A percentile compares a stretch with the other conserved stretches of the same genome.
Conservation (phyloP, 805 yeast genomes). For the Candida arabinofermentans region DNA sequence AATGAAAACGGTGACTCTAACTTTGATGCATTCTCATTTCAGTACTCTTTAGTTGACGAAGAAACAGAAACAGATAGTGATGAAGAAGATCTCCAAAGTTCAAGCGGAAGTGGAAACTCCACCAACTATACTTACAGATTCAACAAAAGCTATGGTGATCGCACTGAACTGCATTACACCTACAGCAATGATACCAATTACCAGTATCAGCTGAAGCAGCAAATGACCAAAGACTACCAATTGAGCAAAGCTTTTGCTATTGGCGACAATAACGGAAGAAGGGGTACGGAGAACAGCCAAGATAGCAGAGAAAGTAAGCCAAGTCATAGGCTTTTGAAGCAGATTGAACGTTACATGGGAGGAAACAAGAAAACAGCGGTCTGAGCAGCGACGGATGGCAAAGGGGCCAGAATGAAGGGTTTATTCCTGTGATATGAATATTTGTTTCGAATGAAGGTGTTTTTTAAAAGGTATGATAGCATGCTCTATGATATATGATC, state of each 20-base stretch:
- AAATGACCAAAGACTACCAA: background rate
- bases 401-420: too few relatives aligned
- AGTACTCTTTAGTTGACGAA: background rate
- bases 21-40: constrained; percentile 4
- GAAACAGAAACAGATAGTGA: background rate
- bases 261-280: background rate
- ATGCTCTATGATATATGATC: too few relatives aligned
- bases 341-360: constrained; percentile 10
- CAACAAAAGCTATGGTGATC: background rate
- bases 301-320: constrained; percentile 2
- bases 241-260: background rate
- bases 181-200: constrained; percentile 1
- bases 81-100: background rate
- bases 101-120: background rate
- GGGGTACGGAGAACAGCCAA: background rate
- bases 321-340: constrained; percentile 7
- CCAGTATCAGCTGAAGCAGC: constrained; percentile 2
- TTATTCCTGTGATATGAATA: too few relatives aligned
- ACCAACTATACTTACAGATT: background rate
- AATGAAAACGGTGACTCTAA: background rate
- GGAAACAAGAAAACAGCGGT: background rate
- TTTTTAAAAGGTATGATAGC: too few relatives aligned
- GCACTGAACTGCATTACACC: background rate
- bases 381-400: too few relatives aligned
- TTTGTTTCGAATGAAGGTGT: too few relatives aligned